Evolutionary conservation across 768 basidiomycete genomes (phyloP).

Genomic region (Boletellus emodensis): DNA sequence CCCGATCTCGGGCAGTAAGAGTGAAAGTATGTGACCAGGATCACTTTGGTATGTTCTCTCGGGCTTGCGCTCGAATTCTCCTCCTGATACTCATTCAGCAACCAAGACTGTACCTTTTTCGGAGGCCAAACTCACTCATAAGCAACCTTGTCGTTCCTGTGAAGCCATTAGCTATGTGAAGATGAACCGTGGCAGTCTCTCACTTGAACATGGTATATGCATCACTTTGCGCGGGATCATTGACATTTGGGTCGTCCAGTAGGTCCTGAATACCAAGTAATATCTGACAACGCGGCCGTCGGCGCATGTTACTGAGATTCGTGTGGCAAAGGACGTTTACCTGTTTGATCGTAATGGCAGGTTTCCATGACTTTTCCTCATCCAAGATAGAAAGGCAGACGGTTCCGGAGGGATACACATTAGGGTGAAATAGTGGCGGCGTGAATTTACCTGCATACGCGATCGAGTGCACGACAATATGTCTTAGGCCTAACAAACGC

Average conservation of each 20-base stretch:
- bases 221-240: constrained; percentile 97
- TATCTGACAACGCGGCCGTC: constrained; percentile 51
- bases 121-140: constrained; percentile 67
- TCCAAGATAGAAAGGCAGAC: constrained; percentile 97
- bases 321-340: constrained; percentile 36
- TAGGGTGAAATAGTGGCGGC: constrained; percentile 95
- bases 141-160: constrained; percentile 87
- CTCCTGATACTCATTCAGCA: constrained; percentile 44
- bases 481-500: constrained; percentile 24
- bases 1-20: not conserved
- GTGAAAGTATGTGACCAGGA: not conserved
- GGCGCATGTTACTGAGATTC: not conserved
- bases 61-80: constrained; percentile 79
- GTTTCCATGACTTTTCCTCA: constrained; percentile 99
- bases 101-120: not conserved
- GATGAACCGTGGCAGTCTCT: constrained; percentile 29
- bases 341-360: constrained; percentile 98
- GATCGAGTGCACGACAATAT: constrained; percentile 4
- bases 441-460: constrained; percentile 81
- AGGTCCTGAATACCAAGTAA: constrained; percentile 94
- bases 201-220: constrained; percentile 99
- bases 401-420: constrained; percentile 98
- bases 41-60: constrained; percentile 86
- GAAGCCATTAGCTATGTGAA: constrained; percentile 6
- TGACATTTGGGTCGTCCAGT: constrained; percentile 92